These are phyloP conservation scores for Vigna hirtella DNA, from an alignment of 306 rosid species.

Conservation along the genomic window DNA sequence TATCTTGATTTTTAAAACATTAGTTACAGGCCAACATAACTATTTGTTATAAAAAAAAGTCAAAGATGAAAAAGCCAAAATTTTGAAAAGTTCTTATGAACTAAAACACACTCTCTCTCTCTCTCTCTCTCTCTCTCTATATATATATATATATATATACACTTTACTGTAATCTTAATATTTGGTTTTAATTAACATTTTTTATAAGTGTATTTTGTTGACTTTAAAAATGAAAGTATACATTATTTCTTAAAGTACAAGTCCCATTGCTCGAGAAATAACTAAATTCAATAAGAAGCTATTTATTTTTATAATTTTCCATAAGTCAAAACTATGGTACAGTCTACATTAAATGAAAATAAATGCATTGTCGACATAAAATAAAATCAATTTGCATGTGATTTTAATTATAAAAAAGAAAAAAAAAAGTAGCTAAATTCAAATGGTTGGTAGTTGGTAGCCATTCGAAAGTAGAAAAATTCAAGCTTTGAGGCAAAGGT, in stretches of 20 bases:
- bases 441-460: not conserved
- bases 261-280: too few species aligned
- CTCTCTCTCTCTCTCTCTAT: too few species aligned
- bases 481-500: conserved; percentile 18
- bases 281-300: not conserved
- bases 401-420: not conserved
- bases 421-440: too few species aligned
- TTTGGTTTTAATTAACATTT: not conserved
- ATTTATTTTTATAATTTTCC: not conserved
- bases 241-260: too few species aligned
- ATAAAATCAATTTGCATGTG: not conserved
- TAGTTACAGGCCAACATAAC: too few species aligned
- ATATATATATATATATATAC: too few species aligned
- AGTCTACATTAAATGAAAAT: not conserved
- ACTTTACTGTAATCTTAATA: not conserved
- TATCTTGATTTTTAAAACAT: too few species aligned
- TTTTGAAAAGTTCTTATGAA: too few species aligned
- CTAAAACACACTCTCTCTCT: too few species aligned
- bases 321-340: not conserved
- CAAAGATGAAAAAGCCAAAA: too few species aligned
- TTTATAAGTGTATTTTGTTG: not conserved
- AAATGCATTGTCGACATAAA: not conserved
- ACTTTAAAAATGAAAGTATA: not conserved
- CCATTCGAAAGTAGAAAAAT: not conserved
- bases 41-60: too few species aligned